These are phyloP conservation scores for Zhuliangozyma blackwelliae DNA, from an alignment of 1,139 yeast species.

Conservation along the genomic window DNA sequence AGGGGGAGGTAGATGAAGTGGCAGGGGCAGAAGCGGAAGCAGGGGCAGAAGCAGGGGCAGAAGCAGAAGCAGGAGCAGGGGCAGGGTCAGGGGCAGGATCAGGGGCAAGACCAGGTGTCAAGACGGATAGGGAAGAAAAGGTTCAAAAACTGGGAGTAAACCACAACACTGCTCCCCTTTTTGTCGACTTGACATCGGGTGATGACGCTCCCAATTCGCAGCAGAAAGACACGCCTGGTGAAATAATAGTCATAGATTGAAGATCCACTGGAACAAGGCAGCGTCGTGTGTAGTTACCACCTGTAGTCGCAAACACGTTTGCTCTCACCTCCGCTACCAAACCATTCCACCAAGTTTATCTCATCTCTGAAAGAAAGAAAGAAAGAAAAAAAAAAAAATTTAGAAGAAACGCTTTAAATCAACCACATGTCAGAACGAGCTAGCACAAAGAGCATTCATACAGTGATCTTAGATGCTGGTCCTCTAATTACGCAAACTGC, in stretches of 20 bases:
- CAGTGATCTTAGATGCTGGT: conserved; percentile 86
- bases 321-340: no score
- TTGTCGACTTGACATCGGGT: no score
- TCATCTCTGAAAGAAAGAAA: neutral
- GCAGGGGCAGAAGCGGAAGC: neutral
- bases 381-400: no score
- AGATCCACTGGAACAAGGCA: no score
- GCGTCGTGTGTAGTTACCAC: no score
- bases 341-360: neutral
- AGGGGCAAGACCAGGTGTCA: neutral
- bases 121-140: neutral
- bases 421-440: conserved; percentile 7
- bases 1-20: neutral
- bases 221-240: no score
- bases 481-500: conserved; percentile 87
- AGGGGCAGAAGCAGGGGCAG: neutral
- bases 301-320: no score
- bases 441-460: conserved; percentile 35
- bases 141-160: neutral
- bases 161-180: no score
- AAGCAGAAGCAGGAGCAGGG: neutral
- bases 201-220: no score
- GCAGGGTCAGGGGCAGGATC: neutral
- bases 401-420: neutral
- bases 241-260: no score